These are phyloP conservation scores for Phtheirospermum japonicum DNA, from an alignment of 257 asterid species.

Conservation along the genomic window DNA sequence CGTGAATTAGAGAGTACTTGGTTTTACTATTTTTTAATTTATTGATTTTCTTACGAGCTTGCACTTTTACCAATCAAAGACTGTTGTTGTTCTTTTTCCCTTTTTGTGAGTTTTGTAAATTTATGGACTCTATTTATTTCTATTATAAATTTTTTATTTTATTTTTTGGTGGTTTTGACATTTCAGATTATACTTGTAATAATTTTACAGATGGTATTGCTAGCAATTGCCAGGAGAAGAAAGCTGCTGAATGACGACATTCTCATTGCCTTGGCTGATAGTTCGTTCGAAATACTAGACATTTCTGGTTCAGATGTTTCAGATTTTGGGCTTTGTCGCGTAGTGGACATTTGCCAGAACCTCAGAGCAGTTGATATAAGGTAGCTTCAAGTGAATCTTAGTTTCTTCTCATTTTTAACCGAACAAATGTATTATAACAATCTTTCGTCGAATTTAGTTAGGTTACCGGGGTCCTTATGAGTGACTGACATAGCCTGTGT, in stretches of 20 bases:
- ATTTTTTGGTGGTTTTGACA: constrained; percentile 5
- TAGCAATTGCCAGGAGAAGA: constrained; percentile 88
- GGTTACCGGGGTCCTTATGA: neutral
- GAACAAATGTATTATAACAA: neutral
- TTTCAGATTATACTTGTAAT: neutral
- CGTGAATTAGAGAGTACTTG: neutral
- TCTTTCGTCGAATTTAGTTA: constrained; percentile 5
- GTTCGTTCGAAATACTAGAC: constrained; percentile 78
- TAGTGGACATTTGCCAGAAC: constrained; percentile 49
- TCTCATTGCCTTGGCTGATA: constrained; percentile 66
- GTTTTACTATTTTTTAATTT: constrained; percentile 2
- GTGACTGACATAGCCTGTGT: neutral
- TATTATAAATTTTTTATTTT: too few relatives aligned
- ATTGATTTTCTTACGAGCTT: neutral
- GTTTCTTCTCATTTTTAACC: neutral
- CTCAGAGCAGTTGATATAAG: constrained; percentile 79
- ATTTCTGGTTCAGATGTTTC: constrained; percentile 76
- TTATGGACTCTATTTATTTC: neutral
- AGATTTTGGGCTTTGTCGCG: constrained; percentile 63
- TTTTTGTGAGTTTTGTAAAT: too few relatives aligned
- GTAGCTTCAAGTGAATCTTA: constrained; percentile 33
- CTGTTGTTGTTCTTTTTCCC: too few relatives aligned
- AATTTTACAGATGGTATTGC: constrained; percentile 56
- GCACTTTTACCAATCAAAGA: too few relatives aligned
- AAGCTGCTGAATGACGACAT: constrained; percentile 69